Percentiles rank a stretch among this genome's conserved stretches.
These are phyloP conservation scores for Suillus variegatus DNA, from an alignment of 768 basidiomycete species.

Conservation along the genomic window DNA sequence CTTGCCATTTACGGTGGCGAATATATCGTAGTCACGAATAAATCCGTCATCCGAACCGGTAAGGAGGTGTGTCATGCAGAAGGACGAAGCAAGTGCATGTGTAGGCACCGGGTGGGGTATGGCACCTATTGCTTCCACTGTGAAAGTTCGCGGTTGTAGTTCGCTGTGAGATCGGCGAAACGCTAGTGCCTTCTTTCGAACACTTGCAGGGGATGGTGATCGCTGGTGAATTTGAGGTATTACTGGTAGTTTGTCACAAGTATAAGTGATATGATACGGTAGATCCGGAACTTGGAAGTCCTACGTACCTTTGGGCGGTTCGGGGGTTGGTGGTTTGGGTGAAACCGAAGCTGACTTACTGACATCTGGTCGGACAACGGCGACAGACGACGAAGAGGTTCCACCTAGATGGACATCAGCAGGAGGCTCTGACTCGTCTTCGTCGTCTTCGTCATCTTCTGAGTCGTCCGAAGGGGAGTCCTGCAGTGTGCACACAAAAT, in stretches of 20 bases:
- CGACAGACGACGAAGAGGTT: conserved; percentile 28
- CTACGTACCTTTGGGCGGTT: conserved; percentile 35
- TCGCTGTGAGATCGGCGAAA: conserved; percentile 31
- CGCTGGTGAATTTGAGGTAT: conserved; percentile 32
- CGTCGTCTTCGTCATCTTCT: conserved; percentile 62
- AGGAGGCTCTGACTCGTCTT: conserved; percentile 47
- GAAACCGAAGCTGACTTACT: conserved; percentile 17
- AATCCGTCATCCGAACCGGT: conserved; percentile 95
- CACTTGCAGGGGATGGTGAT: conserved; percentile 56
- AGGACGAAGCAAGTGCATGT: conserved; percentile 82
- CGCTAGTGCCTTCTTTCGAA: conserved; percentile 49
- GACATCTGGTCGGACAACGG: conserved; percentile 21
- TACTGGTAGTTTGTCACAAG: conserved; percentile 19
- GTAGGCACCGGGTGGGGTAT: conserved; percentile 88
- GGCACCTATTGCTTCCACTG: conserved; percentile 89
- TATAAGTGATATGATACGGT: conserved; percentile 17
- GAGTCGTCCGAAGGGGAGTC: conserved; percentile 64
- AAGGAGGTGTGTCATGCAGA: conserved; percentile 84
- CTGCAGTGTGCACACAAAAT: conserved; percentile 27
- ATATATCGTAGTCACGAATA: conserved; percentile 91
- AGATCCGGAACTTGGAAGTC: conserved; percentile 1
- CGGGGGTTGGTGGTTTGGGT: conserved; percentile 30
- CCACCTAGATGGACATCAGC: conserved; percentile 35
- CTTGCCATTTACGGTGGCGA: conserved; percentile 84
- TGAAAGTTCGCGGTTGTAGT: conserved; percentile 60